Evolutionary conservation across 2,329 filamentous ascomycete species (phyloP), one percentile per base, ranked within the genome.

Genomic region (Pyrenophora graminea): DNA sequence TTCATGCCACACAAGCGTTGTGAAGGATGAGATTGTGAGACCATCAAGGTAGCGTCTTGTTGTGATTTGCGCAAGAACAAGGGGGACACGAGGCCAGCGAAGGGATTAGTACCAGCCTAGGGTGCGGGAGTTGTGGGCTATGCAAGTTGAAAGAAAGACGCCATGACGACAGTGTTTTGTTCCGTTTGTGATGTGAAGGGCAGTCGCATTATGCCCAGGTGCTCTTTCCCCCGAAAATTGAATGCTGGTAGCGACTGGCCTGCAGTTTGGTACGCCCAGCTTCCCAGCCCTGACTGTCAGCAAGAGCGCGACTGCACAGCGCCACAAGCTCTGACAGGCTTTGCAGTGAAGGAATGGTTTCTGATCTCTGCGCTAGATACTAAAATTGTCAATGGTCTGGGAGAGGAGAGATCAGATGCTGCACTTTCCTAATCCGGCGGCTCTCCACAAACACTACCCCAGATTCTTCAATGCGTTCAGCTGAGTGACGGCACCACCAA

Each of bases 181-280:
- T 15, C 34, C 8, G 23, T 30, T 38, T 30, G 34, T 27, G 33
- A 25, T 6, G 44, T 46, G 44, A 39, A 32, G 27, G 44, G 44
- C 6, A 46, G 44, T 46, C 36, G 44, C 44, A 25, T 39, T 44
- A 8, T 27, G 39, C 32, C 30, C n/a, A 7, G n/a, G 21, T 25
- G 37, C 42, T 30, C 47, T 17, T 46, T 21, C 48, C 34, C 7
- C 6, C 23, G 6, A 25, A 25, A 15, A 13, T 19, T 23, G 21
- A 39, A 25, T 32, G 33, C n/a, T n/a, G 42, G 48, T 21, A 46
- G 42, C 48, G 23, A 33, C 15, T 30, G 2, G 3, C 27, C 27
- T 3, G 10, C 10, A 32, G 7, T 46, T 32, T 78, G 55, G 76
- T 70, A 15, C 76, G 66, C 17, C 9, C 75, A 76, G 51, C 69